Evolutionary conservation across 2,329 filamentous ascomycete species (phyloP).

Genomic region (Colletotrichum simmondsii): DNA sequence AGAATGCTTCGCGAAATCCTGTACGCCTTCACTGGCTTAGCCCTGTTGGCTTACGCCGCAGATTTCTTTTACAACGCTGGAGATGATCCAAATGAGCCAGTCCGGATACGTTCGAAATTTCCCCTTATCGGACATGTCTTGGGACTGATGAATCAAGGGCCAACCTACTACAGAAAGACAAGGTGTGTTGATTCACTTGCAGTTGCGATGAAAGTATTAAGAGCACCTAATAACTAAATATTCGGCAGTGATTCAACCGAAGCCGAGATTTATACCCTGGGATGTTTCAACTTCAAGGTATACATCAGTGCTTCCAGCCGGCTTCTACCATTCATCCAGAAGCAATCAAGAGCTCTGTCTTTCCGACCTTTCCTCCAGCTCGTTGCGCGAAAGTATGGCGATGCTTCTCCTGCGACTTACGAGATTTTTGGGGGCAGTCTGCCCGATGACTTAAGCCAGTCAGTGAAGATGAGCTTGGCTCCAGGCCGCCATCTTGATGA

Average conservation of each 20-base stretch:
- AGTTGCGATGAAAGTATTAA: background rate
- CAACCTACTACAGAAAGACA: constrained; percentile 18
- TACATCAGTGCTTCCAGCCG: constrained; percentile 41
- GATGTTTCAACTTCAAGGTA: constrained; percentile 41
- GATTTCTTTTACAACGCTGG: constrained; percentile 2
- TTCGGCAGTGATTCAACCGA: constrained; percentile 5
- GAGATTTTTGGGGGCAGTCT: constrained; percentile 18
- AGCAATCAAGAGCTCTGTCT: constrained; percentile 37
- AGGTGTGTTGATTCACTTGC: constrained; percentile 1
- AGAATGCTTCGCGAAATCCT: constrained; percentile 13
- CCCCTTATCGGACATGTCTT: constrained; percentile 34
- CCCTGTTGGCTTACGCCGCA: constrained; percentile 2
- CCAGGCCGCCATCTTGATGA: constrained; percentile 35
- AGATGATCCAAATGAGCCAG: constrained; percentile 23
- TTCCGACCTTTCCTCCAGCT: constrained; percentile 43
- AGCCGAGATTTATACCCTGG: constrained; percentile 42
- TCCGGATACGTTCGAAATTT: constrained; percentile 13
- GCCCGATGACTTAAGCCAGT: constrained; percentile 20
- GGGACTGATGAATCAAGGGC: constrained; percentile 21
- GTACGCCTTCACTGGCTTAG: constrained; percentile 3
- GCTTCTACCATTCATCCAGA: constrained; percentile 40
- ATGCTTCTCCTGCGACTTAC: constrained; percentile 27
- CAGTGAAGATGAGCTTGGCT: constrained; percentile 21
- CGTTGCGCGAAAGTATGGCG: constrained; percentile 19
- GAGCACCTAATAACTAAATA: background rate